Evolutionary conservation across 805 yeast genomes (phyloP), one percentile per base, ranked within the genome.

Genomic region (Candida coleopterorum): DNA sequence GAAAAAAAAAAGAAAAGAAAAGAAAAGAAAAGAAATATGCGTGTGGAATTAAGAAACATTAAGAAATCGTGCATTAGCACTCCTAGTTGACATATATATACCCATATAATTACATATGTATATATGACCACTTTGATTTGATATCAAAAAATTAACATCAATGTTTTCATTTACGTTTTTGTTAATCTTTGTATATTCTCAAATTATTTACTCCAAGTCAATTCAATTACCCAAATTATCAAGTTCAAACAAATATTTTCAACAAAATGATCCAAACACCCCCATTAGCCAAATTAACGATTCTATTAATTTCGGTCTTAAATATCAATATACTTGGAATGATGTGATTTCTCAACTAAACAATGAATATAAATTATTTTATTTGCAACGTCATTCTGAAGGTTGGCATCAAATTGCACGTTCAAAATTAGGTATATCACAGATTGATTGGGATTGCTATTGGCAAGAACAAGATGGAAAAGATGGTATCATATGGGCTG

Each of bases 311-410:
- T 55, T 60, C 35, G 63, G 64, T 3, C 41, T 59, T 17, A 38
- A 49, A 9, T 15, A 32, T 9, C 41, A 39, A 22, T 32, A 37
- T 6, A 37, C 50, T 1, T 60, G 66, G 66, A 21, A 34, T 6
- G 43, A 52, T 22, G 46, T 60, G 2, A 18, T 44, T 6, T 31
- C 40, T 2, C 31, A 43, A n/a, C 18, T 55, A 9, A 38, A 29
- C 9, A 25, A 35, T 9, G 29, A 45, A 17, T 30, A 32, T 9
- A 60, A 58, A 37, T 39, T 60, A 22, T 40, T 60, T 14, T 58
- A 55, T 27, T 34, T 60, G 7, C 60, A 54, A 25, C 45, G 67
- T 37, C 67, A 60, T 39, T 63, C 63, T 9, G 60, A 60, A 44
- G 65, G 62, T 8, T 55, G 40, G 36, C 67, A 60, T 38, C 37